phyloP scores from a whole-genome alignment of 345 rosid genomes.

The Raphanus raphanistrum region DNA sequence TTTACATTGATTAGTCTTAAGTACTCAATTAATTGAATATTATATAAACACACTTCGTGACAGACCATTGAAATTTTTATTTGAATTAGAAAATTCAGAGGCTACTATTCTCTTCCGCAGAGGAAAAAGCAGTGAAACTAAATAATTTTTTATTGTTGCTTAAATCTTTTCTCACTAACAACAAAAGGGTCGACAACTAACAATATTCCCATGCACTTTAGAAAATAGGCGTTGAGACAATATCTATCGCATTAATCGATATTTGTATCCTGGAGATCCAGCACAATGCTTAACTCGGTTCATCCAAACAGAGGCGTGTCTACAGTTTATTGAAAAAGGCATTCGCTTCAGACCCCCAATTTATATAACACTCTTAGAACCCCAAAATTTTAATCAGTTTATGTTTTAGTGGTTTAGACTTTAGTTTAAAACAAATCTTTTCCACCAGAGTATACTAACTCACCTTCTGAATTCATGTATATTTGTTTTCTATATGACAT shows the following conservation, averaged over 20 bases:
- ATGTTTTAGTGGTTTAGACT: too few species aligned
- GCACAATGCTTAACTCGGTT: not conserved
- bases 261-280: not conserved
- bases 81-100: conserved; percentile 29
- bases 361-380: too few species aligned
- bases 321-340: too few species aligned
- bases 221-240: not conserved
- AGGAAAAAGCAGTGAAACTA: not conserved
- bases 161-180: not conserved
- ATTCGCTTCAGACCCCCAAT: too few species aligned
- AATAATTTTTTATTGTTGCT: not conserved
- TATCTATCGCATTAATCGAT: not conserved
- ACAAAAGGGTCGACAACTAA: not conserved
- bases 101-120: conserved; percentile 15
- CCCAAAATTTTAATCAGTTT: too few species aligned
- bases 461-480: too few species aligned
- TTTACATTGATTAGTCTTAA: conserved; percentile 31
- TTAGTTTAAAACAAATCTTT: too few species aligned
- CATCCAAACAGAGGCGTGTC: too few species aligned
- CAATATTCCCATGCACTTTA: not conserved
- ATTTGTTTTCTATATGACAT: too few species aligned
- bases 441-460: too few species aligned
- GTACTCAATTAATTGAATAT: conserved; percentile 14
- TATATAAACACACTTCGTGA: conserved; percentile 23
- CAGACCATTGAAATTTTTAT: conserved; percentile 2